A percentile compares a stretch with the other conserved stretches of the same genome.
Conservation (phyloP, 2,329 filamentous ascomycete genomes). For the Exserohilum turcica region DNA sequence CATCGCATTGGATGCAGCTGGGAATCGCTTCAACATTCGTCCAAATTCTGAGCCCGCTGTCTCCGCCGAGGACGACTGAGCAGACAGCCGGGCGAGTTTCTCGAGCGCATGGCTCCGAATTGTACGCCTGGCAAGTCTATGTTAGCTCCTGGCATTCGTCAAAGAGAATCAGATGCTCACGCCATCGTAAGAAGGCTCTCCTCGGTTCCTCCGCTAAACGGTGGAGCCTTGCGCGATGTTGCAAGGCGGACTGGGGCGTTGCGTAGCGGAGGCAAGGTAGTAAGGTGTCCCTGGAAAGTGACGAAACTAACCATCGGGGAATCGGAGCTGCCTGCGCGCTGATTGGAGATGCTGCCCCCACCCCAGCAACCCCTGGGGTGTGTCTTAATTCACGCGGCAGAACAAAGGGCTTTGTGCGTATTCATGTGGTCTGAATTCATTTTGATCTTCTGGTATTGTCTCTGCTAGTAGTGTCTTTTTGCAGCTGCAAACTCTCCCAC, state of each 20-base stretch:
- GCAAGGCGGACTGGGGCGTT: background rate
- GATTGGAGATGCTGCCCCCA: constrained; percentile 13
- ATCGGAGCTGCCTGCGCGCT: constrained; percentile 16
- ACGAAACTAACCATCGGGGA: constrained; percentile 18
- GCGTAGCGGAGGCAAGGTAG: constrained; percentile 1
- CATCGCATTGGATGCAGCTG: constrained; percentile 44
- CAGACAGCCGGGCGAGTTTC: constrained; percentile 56
- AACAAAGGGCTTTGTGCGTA: too few relatives aligned
- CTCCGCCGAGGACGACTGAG: constrained; percentile 39
- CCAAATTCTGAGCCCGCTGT: constrained; percentile 46
- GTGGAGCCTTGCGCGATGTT: constrained; percentile 11
- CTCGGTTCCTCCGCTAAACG: background rate
- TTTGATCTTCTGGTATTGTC: too few relatives aligned
- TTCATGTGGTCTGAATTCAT: background rate
- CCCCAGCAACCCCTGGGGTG: background rate
- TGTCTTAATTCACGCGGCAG: background rate
- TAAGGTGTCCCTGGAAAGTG: constrained; percentile 14
- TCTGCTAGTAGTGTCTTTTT: too few relatives aligned
- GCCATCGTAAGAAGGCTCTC: constrained; percentile 1
- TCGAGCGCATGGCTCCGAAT: constrained; percentile 57
- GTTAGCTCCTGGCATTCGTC: background rate
- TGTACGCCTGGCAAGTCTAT: constrained; percentile 28
- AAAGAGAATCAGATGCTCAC: background rate
- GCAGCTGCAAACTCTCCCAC: too few relatives aligned
- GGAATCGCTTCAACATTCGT: constrained; percentile 50